Evolutionary conservation across 139 green algal genomes (phyloP).

Genomic region (Haematococcus sp.): DNA sequence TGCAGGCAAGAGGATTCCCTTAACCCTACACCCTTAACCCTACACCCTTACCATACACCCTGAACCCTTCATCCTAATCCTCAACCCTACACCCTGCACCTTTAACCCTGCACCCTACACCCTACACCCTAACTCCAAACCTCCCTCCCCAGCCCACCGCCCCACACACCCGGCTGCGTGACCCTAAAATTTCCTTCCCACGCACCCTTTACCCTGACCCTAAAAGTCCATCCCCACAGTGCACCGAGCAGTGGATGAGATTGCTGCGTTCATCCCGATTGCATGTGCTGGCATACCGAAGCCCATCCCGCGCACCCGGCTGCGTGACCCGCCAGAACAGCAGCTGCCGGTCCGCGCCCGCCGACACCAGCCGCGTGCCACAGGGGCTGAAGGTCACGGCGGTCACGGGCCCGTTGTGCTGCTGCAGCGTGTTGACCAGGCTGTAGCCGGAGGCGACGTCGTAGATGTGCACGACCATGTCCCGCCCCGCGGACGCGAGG

Average conservation of each 20-base stretch:
- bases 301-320: neutral
- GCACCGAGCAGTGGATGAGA: neutral
- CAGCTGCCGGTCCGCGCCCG: slow-evolving; percentile 37
- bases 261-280: no score
- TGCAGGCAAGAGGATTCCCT: no score
- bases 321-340: slow-evolving; percentile 32
- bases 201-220: neutral
- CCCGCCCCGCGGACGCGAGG: slow-evolving; percentile 43
- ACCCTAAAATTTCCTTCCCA: neutral
- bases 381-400: slow-evolving; percentile 39
- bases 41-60: no score
- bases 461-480: slow-evolving; percentile 53
- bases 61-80: neutral
- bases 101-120: neutral
- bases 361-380: slow-evolving; percentile 39
- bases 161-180: neutral
- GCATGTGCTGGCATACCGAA: neutral
- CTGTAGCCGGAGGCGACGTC: slow-evolving; percentile 32
- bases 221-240: neutral
- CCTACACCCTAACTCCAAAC: no score
- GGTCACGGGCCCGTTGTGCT: slow-evolving; percentile 48
- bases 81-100: neutral
- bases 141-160: no score
- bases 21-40: no score
- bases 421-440: slow-evolving; percentile 55